Percentiles rank a stretch among this genome's conserved stretches.
phyloP scores from a whole-genome alignment of 805 yeast genomes.

The Clavispora vitiphila region DNA sequence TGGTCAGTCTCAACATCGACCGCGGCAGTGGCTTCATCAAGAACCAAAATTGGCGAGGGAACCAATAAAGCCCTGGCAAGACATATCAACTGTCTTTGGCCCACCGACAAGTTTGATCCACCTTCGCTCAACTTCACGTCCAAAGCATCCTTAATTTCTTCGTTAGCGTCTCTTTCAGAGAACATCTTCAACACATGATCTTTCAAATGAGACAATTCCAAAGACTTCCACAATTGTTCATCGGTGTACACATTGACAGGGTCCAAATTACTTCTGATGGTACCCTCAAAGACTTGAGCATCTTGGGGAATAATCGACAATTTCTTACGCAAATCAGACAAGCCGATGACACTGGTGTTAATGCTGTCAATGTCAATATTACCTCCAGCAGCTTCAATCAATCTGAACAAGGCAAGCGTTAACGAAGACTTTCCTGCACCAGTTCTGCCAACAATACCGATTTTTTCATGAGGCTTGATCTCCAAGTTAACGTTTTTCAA shows the following conservation, averaged over 20 bases:
- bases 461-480: conserved; percentile 35
- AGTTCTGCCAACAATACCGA: conserved; percentile 44
- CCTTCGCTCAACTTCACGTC: conserved; percentile 40
- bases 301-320: conserved; percentile 43
- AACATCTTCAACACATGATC: conserved; percentile 36
- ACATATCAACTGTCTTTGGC: conserved; percentile 62
- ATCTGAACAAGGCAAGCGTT: conserved; percentile 40
- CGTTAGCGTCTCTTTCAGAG: conserved; percentile 24
- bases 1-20: conserved; percentile 83
- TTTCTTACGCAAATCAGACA: conserved; percentile 38
- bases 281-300: conserved; percentile 42
- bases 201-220: conserved; percentile 40
- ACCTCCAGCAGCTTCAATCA: conserved; percentile 37
- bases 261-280: conserved; percentile 37
- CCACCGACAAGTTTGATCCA: conserved; percentile 46
- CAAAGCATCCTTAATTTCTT: conserved; percentile 22
- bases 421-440: conserved; percentile 45
- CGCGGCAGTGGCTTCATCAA: conserved; percentile 88
- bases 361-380: conserved; percentile 31
- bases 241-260: conserved; percentile 33
- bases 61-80: conserved; percentile 72
- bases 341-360: conserved; percentile 32
- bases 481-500: conserved; percentile 34
- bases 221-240: conserved; percentile 38
- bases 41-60: conserved; percentile 52